Evolutionary conservation across 768 basidiomycete species (phyloP), one percentile per base, ranked within the genome.

Genomic region (Leucogyrophana mollusca): DNA sequence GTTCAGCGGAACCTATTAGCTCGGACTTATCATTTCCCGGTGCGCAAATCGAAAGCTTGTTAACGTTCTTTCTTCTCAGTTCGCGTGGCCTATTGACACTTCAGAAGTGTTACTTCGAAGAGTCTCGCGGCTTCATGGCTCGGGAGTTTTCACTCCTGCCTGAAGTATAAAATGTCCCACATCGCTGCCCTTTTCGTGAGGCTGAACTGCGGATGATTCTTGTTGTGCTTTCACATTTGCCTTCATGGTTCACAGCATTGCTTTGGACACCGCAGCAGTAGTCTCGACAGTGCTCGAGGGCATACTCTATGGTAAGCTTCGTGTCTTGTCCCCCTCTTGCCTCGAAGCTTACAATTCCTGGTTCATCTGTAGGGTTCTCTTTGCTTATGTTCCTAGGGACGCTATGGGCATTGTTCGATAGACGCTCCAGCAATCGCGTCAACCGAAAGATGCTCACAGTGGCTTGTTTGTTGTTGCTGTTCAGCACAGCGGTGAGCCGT

Each of bases 331-430:
- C 16, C 9, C 35, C 6, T 7, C 7, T 37, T 8, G 6, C 16
- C 16, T 7, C 16, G 7, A 37, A 37, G 6, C 35, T 6, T 37
- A 7, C 13, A 30, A 30, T 30, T 13, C 27, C 13, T 30, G 27
- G 27, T 6, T 30, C 7, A 30, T 43, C 11, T 33, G 20, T 42
- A 70, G 68, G 68, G 0, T 65, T 69, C 45, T 70, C 67, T 4
- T 24, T 67, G 21, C 43, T 69, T 32, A 68, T 70, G 68, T 70
- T 66, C 47, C 54, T 56, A 6, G 56, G 53, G 3, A 64, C 66
- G 1, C 34, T 70, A 9, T 62, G 59, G 54, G 55, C 47, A 1
- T 27, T 68, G n/a, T 25, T 47, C 5, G 41, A 36, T 20, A 43
- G 43, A 16, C 51, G 25, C 8, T 27, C 43, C 7, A 43, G 43